Evolutionary conservation across 176 grass and related monocot species (phyloP).

Genomic region (Musa itinerans): DNA sequence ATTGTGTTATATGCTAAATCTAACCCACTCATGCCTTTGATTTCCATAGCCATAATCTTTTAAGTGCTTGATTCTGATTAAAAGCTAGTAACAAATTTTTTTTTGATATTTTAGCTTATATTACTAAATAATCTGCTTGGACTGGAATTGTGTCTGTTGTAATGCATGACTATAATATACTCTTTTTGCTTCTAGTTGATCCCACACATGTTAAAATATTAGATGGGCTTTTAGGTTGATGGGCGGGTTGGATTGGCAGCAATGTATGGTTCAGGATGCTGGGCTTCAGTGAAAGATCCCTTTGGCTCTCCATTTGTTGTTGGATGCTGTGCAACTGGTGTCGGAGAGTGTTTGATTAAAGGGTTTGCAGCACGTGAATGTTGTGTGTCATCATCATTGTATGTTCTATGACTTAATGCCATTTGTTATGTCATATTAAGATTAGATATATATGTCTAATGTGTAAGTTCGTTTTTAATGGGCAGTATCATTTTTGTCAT

Average conservation of each 20-base stretch:
- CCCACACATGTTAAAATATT: not conserved
- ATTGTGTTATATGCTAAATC: too few species aligned
- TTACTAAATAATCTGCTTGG: too few species aligned
- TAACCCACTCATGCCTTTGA: too few species aligned
- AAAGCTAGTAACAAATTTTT: too few species aligned
- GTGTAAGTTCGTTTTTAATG: too few species aligned
- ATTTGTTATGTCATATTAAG: not conserved
- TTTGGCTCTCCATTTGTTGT: constrained; percentile 56
- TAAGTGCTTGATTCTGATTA: too few species aligned
- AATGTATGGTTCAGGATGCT: constrained; percentile 94
- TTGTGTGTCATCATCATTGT: constrained; percentile 75
- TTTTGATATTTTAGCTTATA: too few species aligned
- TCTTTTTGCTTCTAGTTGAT: not conserved
- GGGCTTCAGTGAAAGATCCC: constrained; percentile 72
- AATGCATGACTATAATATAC: not conserved
- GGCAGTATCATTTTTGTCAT: too few species aligned
- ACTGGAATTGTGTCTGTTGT: too few species aligned
- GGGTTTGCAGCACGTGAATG: constrained; percentile 88
- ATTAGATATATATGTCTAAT: not conserved
- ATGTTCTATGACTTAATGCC: constrained; percentile 10
- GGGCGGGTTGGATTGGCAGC: constrained; percentile 89
- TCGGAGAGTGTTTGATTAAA: constrained; percentile 84
- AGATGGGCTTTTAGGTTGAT: constrained; percentile 46
- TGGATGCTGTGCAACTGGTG: constrained; percentile 79
- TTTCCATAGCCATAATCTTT: too few species aligned